Evolutionary conservation across 441 rosid genomes (phyloP), one percentile per base, ranked within the genome.

Genomic region (Gossypium trilobum): DNA sequence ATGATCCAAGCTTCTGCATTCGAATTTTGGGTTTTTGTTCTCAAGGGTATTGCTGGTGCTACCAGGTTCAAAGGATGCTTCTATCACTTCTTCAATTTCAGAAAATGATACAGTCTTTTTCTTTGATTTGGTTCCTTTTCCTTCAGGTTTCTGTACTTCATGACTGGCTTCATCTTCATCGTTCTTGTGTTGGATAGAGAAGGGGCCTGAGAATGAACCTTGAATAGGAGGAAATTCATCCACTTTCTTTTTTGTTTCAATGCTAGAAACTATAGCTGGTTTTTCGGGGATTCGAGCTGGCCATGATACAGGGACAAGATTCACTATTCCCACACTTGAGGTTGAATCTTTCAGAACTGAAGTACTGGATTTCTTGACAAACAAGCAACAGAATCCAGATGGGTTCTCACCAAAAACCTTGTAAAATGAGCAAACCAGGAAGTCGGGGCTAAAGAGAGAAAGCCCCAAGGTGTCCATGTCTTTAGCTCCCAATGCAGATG

Each of bases 401-500:
- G 90, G 89, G 75, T 87, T 83, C 4, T 87, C 97, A 0, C 95
- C 97, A 67, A 91, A 91, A 55, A 91, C 77, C 75, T 90, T 91
- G 82, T 80, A 87, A 76, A 94, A 89, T 1, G 92, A 90, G 75
- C 88, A 91, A 14, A 89, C 74, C 5, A 94, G 78, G 68, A 94
- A 90, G 73, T 94, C 97, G 3, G 97, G 97, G 46, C 79, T 82
- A 71, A 90, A 85, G 36, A 94, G 77, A 71, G 93, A 88, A 4
- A 94, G 89, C 4, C 97, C 97, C 44, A 94, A 72, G 20, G 96
- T 89, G 17, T 88, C 93, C 97, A 94, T 94, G 59, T 90, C 89
- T 74, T 91, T 94, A 2, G 91, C 82, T 14, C 93, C 89, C 72
- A 91, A 76, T 55, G 90, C 89, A 74, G 84, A 86, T 1, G 96